Percentiles rank a stretch among this genome's conserved stretches.
Conservation (phyloP, 495 filamentous ascomycete genomes). For the Terfezia claveryi region DNA sequence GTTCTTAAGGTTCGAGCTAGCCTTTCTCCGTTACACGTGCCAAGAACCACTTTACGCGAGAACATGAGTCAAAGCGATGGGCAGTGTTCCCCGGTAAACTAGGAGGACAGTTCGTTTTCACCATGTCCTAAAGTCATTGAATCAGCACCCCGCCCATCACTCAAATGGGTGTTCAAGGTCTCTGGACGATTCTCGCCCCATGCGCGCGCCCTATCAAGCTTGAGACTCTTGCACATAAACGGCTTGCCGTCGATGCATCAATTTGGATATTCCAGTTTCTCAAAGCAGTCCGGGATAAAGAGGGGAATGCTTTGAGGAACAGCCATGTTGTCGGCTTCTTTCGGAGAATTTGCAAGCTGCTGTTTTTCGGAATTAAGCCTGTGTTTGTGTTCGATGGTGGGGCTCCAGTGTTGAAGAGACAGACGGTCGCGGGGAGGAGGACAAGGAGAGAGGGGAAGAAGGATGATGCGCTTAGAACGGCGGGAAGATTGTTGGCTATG, state of each 20-base stretch:
- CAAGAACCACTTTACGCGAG: no score
- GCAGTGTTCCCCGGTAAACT: no score
- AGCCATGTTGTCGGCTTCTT: slow-evolving; percentile 94
- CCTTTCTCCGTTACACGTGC: no score
- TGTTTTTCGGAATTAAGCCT: slow-evolving; percentile 88
- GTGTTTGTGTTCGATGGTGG: slow-evolving; percentile 98
- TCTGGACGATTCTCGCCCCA: slow-evolving; percentile 86
- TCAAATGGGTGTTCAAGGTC: slow-evolving; percentile 84
- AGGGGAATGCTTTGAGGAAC: slow-evolving; percentile 89
- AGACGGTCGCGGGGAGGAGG: slow-evolving; percentile 65
- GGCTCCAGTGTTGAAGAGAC: slow-evolving; percentile 71
- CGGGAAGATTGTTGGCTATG: slow-evolving; percentile 69
- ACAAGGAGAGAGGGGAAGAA: slow-evolving; percentile 62
- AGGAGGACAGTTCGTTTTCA: no score
- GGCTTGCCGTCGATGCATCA: slow-evolving; percentile 87
- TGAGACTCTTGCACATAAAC: slow-evolving; percentile 82
- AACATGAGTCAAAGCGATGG: no score
- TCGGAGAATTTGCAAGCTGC: slow-evolving; percentile 84
- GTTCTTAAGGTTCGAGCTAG: no score
- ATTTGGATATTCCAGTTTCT: slow-evolving; percentile 99
- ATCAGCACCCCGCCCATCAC: no score
- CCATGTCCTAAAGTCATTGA: no score
- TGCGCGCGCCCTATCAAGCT: slow-evolving; percentile 81
- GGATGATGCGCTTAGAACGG: slow-evolving; percentile 81
- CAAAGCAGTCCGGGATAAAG: slow-evolving; percentile 97